phyloP scores from a whole-genome alignment of 78 protist genomes.

The Andalucia godoyi region DNA sequence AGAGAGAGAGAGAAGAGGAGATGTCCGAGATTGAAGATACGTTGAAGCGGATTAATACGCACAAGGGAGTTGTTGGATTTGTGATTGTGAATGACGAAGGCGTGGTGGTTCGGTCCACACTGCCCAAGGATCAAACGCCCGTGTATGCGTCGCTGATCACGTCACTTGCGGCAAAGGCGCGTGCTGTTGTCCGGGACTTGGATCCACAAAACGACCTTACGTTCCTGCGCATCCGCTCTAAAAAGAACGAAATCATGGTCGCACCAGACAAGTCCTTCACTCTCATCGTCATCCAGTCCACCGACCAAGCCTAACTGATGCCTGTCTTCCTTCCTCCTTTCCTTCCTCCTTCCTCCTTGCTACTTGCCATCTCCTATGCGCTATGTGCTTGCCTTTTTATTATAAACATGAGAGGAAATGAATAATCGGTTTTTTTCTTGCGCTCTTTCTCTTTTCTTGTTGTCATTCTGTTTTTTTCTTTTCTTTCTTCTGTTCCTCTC shows the following conservation, averaged over 20 bases:
- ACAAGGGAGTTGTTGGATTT: constrained; percentile 61
- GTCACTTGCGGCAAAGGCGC: constrained; percentile 35
- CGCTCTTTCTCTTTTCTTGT: too few species aligned
- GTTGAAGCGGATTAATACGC: constrained; percentile 46
- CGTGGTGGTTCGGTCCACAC: constrained; percentile 41
- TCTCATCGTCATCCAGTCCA: constrained; percentile 16
- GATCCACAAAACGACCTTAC: constrained; percentile 62
- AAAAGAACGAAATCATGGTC: constrained; percentile 67
- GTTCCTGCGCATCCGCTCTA: constrained; percentile 58
- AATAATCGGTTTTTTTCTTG: too few species aligned
- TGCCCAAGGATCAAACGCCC: constrained; percentile 15
- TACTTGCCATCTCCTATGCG: too few species aligned
- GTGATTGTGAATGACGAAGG: constrained; percentile 48
- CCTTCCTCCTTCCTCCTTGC: too few species aligned
- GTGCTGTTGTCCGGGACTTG: constrained; percentile 49
- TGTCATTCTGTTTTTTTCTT: too few species aligned
- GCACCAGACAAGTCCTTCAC: constrained; percentile 9
- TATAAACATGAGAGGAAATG: too few species aligned
- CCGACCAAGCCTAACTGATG: too few species aligned
- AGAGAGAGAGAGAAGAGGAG: neutral
- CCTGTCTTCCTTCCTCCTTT: too few species aligned
- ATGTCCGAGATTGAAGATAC: constrained; percentile 77
- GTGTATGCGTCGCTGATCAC: constrained; percentile 52
- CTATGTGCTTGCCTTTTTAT: too few species aligned
- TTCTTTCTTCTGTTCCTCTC: too few species aligned